Conservation (phyloP, 208 protist genomes). For the Trypanosoma melophagium region DNA sequence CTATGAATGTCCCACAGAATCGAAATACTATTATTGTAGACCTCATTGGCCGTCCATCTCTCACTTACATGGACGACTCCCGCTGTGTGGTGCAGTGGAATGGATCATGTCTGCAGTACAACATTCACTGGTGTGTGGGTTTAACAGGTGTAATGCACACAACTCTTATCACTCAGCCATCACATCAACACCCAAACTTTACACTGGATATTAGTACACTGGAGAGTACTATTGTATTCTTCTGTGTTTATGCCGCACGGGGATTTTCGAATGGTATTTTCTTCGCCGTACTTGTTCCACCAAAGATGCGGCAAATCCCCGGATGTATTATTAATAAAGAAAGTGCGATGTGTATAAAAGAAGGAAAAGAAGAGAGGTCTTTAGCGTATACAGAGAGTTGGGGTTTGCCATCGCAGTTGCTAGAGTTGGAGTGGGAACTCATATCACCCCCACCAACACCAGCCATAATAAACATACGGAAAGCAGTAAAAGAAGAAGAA, state of each 20-base stretch:
- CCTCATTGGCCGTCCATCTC: conserved; percentile 20
- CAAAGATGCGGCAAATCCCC: background rate
- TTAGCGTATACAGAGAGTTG: too few species aligned
- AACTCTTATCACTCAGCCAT: conserved; percentile 1
- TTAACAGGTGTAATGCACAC: conserved; percentile 12
- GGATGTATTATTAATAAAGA: background rate
- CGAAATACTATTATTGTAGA: conserved; percentile 6
- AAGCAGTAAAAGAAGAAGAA: too few species aligned
- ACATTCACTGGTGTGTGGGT: conserved; percentile 19
- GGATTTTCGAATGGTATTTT: conserved; percentile 19
- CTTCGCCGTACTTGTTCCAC: conserved; percentile 21
- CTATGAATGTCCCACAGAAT: too few species aligned
- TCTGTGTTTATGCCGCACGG: conserved; percentile 20
- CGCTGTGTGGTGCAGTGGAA: conserved; percentile 19
- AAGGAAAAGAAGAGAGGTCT: too few species aligned
- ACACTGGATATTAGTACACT: conserved; percentile 12
- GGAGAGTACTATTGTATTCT: conserved; percentile 6
- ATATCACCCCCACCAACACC: too few species aligned
- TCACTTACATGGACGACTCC: background rate
- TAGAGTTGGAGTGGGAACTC: too few species aligned
- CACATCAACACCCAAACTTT: background rate
- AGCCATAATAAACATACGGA: too few species aligned
- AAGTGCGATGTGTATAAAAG: background rate
- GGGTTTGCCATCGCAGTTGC: too few species aligned
- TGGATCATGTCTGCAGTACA: conserved; percentile 19